Conservation (phyloP, 2,329 filamentous ascomycete genomes). For the Sclerotinia nivalis region DNA sequence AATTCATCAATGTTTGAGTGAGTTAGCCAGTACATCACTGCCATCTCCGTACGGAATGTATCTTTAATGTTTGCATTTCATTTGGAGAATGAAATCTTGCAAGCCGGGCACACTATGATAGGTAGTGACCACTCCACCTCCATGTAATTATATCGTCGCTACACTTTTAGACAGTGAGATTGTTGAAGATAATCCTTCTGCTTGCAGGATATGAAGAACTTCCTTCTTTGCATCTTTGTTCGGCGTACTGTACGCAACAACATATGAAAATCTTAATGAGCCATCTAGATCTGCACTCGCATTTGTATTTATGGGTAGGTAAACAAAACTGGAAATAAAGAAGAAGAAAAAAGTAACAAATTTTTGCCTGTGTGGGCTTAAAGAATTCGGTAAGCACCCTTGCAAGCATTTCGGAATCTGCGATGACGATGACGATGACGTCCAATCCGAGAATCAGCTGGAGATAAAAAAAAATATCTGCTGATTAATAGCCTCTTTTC, state of each 20-base stretch:
- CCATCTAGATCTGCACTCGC: not conserved
- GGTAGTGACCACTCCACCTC: not conserved
- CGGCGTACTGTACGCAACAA: not conserved
- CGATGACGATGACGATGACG: not conserved
- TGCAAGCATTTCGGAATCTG: not conserved
- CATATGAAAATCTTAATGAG: not conserved
- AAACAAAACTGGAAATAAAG: not conserved
- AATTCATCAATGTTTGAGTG: too few species aligned
- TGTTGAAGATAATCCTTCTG: not conserved
- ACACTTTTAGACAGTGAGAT: not conserved
- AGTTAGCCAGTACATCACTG: too few species aligned
- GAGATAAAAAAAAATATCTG: not conserved
- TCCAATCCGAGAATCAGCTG: too few species aligned
- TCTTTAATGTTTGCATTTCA: not conserved
- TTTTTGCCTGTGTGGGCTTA: not conserved
- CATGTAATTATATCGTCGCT: not conserved
- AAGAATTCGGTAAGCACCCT: not conserved
- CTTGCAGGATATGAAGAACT: not conserved
- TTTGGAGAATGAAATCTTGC: not conserved
- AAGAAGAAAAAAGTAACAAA: not conserved
- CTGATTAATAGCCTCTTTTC: not conserved
- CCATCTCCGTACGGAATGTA: too few species aligned
- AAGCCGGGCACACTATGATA: too few species aligned
- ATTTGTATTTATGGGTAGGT: not conserved
- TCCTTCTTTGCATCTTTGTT: not conserved